Base-by-base conservation (phyloP, 2,329 filamentous ascomycete species). In the Xylariaceae sp. region DNA sequence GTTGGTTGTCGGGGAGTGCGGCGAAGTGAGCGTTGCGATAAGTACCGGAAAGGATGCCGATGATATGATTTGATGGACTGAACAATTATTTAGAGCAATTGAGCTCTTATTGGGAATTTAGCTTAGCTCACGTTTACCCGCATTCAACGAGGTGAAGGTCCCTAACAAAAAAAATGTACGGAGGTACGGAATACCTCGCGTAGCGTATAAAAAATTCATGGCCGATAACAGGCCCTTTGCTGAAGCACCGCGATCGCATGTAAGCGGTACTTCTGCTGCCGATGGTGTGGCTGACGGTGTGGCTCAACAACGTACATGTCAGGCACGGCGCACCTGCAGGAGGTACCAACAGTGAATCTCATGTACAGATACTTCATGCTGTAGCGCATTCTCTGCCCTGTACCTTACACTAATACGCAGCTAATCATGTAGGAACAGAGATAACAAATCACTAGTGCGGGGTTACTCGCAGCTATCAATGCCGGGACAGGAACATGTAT, bases 21-120 rank as follows among this genome's bases (percentile, higher is more conserved):
- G 35, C 10, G 42, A 53, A 51, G 15, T 5, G 37, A 54, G 17
- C 56, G 52, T 37, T 51, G 55, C 49, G 53, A 61, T 34, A 35
- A 35, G 13, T 11, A n/a, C 23, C 23, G 23, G 49, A 35, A 35
- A 51, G n/a, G 49, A 51, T 51, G 23, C 42, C 37, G 37, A 42
- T 13, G 23, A 30, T 30, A 30, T 30, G 23, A 30, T 42, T 13
- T 42, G 37, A 42, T 42, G 23, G 23, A 11, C 8, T 42, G 37
- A 9, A 9, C 3, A 42, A 10, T 42, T 42, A 42, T 42, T 42
- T 42, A 42, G 23, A 30, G 23, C 23, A 30, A 30, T 30, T 42
- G 37, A 42, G 37, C 37, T 42, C 37, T 42, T 42, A 42, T 42
- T 42, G 5, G 23, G 23, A 42, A n/a, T 45, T 45, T 45, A 45